Evolutionary conservation across 2,329 filamentous ascomycete genomes (phyloP), one percentile per base, ranked within the genome.

Genomic region (Pseudogymnoascus sp.): DNA sequence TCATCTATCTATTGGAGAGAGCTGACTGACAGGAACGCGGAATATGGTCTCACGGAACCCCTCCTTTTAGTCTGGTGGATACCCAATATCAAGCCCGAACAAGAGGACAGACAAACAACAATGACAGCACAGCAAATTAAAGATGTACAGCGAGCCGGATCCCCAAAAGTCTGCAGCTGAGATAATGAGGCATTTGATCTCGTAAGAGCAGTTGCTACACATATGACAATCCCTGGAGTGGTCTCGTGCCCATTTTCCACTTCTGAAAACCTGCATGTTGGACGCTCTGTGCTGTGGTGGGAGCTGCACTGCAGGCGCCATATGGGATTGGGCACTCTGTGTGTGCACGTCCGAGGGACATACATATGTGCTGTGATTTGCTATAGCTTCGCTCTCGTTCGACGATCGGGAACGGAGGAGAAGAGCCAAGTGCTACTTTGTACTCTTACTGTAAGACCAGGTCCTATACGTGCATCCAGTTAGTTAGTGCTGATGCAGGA

Each of bases 131-230:
- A 28, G 12, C 42, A 28, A 49, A 28, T 14, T 0, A 7, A 9
- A 14, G 22, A 8, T 25, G 41, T 45, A 25, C 41, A 45, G 33
- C 6, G 6, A n/a, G 35, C 41, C 11, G 12, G 11, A 14, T 23
- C 19, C 11, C 19, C 19, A 11, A 42, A 45, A 14, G 19, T 25
- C 41, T 45, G 41, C 41, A 45, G 41, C 41, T 25, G 41, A 55
- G 25, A 55, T 55, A 55, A 55, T 33, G 49, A 55, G 49, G 49
- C 49, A 55, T 55, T 55, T 33, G n/a, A 33, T 55, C 49, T 33
- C 49, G 49, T 55, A 55, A 55, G 42, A 16, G 25, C 45, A 2
- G 25, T 33, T 55, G 25, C 25, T 12, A 7, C 23, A 8, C 42
- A 41, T 41, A 22, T 9, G 19, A 33, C 25, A 33, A 52, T 55